Evolutionary conservation across 805 yeast genomes (phyloP).

Genomic region (Candida arabinofermentans): DNA sequence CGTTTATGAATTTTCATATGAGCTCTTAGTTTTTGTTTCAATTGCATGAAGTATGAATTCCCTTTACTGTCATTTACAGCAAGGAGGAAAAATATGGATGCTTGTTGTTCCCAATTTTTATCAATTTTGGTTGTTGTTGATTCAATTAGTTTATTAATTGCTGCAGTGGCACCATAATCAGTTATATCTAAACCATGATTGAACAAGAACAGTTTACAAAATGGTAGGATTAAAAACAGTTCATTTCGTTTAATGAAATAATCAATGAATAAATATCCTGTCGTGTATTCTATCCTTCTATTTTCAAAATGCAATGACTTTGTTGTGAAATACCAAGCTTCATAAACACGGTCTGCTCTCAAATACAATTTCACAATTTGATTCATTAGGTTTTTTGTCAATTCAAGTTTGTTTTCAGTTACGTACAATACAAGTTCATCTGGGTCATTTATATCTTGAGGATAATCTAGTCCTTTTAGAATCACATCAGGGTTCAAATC

Average conservation of each 20-base stretch:
- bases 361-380: constrained; percentile 1
- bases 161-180: constrained; percentile 1
- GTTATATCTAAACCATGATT: constrained; percentile 1
- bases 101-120: not conserved
- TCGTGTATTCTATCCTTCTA: not conserved
- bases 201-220: not conserved
- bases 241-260: not conserved
- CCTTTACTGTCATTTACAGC: not conserved
- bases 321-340: constrained; percentile 8
- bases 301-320: not conserved
- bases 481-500: not conserved
- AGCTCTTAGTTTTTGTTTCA: not conserved
- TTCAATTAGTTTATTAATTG: not conserved
- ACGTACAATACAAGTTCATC: not conserved
- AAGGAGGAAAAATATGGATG: not conserved
- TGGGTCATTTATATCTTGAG: not conserved
- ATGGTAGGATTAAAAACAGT: constrained; percentile 4
- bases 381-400: not conserved
- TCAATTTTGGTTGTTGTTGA: not conserved
- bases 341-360: constrained; percentile 1
- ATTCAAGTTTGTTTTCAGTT: not conserved
- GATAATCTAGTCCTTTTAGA: not conserved
- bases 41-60: not conserved
- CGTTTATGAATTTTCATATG: not conserved
- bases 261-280: constrained; percentile 7